phyloP scores from a whole-genome alignment of 192 early-diverging fungal genomes.

The Radiomyces spectabilis region DNA sequence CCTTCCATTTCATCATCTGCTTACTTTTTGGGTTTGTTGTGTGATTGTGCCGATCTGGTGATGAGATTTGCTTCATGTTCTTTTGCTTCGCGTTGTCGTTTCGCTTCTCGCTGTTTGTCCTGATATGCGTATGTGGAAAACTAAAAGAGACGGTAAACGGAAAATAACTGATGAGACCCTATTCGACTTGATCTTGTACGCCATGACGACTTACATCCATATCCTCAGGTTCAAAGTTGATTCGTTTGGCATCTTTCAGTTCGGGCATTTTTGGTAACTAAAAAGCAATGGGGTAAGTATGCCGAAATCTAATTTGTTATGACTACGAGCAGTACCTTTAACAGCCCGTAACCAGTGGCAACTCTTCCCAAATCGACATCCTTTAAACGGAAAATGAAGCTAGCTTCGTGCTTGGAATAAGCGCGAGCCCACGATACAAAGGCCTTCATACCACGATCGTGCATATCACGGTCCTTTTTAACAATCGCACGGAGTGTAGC shows the following conservation, averaged over 20 bases:
- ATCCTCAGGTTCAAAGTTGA: constrained; percentile 32
- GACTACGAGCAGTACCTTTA: constrained; percentile 30
- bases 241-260: constrained; percentile 49
- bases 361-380: constrained; percentile 72
- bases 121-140: constrained; percentile 58
- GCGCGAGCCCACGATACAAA: constrained; percentile 89
- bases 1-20: neutral
- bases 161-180: constrained; percentile 12
- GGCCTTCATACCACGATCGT: constrained; percentile 71
- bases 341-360: constrained; percentile 75
- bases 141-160: constrained; percentile 18
- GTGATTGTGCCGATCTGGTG: neutral
- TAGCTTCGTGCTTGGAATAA: constrained; percentile 92
- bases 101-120: constrained; percentile 63
- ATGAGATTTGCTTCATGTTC: constrained; percentile 14
- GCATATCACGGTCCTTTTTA: constrained; percentile 66
- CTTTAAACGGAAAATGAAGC: constrained; percentile 84
- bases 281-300: neutral
- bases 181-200: constrained; percentile 1
- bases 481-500: constrained; percentile 46
- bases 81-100: constrained; percentile 48
- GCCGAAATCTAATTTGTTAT: neutral
- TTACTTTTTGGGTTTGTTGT: constrained; percentile 7
- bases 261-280: constrained; percentile 93
- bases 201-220: constrained; percentile 33